These are phyloP conservation scores for Aspergillus pseudonomiae DNA, from an alignment of 2,329 filamentous ascomycete genomes.

Conservation along the genomic window DNA sequence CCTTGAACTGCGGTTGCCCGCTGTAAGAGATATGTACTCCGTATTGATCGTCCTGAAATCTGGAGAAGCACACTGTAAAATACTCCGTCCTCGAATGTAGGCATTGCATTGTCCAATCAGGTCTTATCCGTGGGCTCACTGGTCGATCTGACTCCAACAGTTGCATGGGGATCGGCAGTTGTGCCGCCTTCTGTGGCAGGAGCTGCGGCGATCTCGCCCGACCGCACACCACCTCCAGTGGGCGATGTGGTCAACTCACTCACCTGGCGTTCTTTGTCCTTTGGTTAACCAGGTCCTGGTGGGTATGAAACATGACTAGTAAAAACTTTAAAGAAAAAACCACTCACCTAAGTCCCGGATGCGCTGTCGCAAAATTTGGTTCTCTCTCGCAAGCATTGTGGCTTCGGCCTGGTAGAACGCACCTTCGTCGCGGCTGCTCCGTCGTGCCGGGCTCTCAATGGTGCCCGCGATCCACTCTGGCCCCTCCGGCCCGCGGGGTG, in stretches of 20 bases:
- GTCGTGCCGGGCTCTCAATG: constrained; percentile 33
- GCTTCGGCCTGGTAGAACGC: constrained; percentile 53
- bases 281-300: neutral
- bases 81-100: neutral
- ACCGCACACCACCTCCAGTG: constrained; percentile 1
- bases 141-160: constrained; percentile 18
- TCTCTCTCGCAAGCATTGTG: constrained; percentile 50
- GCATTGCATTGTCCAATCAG: constrained; percentile 14
- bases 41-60: constrained; percentile 1
- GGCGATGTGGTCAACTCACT: constrained; percentile 30
- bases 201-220: constrained; percentile 9
- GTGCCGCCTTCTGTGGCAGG: constrained; percentile 13
- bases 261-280: constrained; percentile 34
- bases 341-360: constrained; percentile 51
- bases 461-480: constrained; percentile 30
- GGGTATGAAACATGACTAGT: neutral
- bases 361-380: constrained; percentile 51
- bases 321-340: constrained; percentile 7
- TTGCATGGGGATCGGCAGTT: constrained; percentile 13
- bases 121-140: constrained; percentile 26
- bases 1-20: neutral
- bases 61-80: neutral
- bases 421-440: constrained; percentile 49
- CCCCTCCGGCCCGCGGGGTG: constrained; percentile 27
- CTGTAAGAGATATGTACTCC: constrained; percentile 1